Conservation (phyloP, 2,329 filamentous ascomycete genomes). For the Penicillium sp. region DNA sequence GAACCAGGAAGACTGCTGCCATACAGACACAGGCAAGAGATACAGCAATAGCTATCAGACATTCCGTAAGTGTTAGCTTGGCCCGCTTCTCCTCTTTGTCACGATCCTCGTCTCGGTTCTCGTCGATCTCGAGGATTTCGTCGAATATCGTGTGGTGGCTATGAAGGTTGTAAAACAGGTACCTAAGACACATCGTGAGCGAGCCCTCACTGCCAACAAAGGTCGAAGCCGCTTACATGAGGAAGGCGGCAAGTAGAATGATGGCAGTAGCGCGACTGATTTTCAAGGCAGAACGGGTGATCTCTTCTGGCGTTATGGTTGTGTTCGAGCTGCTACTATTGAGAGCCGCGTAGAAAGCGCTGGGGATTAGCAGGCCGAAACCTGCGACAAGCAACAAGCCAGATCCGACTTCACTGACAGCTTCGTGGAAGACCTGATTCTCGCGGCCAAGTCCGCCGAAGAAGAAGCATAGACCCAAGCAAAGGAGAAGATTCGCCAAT, state of each 20-base stretch:
- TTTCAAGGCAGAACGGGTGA: slow-evolving; percentile 61
- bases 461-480: slow-evolving; percentile 80
- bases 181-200: slow-evolving; percentile 37
- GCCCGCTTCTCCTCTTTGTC: slow-evolving; percentile 64
- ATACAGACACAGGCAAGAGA: slow-evolving; percentile 72
- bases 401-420: slow-evolving; percentile 78
- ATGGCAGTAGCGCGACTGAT: slow-evolving; percentile 75
- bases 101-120: slow-evolving; percentile 68
- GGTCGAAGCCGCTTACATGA: slow-evolving; percentile 53
- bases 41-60: slow-evolving; percentile 66
- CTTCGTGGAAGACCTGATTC: slow-evolving; percentile 72
- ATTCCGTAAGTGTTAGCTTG: slow-evolving; percentile 78
- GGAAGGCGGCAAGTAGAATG: slow-evolving; percentile 72
- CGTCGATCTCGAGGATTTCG: slow-evolving; percentile 73
- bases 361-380: slow-evolving; percentile 54
- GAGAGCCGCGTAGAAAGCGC: slow-evolving; percentile 53
- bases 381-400: slow-evolving; percentile 78
- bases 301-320: slow-evolving; percentile 41
- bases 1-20: slow-evolving; percentile 74
- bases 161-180: slow-evolving; percentile 73
- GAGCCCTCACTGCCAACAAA: not conserved
- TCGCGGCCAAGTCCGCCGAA: slow-evolving; percentile 72
- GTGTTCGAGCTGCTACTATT: slow-evolving; percentile 49
- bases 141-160: slow-evolving; percentile 80
- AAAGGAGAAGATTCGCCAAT: slow-evolving; percentile 79